Base-by-base conservation (phyloP, 352 stramenopile genomes). In the Pythium periplocum region DNA sequence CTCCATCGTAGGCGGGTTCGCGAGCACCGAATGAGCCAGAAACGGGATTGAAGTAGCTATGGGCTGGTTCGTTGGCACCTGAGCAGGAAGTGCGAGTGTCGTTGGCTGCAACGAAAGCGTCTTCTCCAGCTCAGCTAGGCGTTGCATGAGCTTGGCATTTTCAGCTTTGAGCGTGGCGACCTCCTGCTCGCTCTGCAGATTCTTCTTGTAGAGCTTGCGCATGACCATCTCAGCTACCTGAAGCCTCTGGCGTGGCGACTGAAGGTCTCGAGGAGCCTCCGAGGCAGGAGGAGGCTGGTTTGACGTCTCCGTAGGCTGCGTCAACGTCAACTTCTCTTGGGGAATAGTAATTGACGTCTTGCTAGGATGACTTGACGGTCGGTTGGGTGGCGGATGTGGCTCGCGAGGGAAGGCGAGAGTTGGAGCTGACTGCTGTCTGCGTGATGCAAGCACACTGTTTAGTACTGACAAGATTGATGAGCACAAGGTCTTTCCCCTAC, bases 211-310 rank as follows among this genome's bases (percentile, higher is more conserved):
- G 2, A 83, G 65, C 48, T 83, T 83, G 35, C 68, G 68, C 64
- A 83, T 83, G 45, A 83, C 73, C 64, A 76, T 77, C 53, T 83
- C 73, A 2, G 73, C 73, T 12, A 83, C 57, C 26, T 80, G 66
- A 2, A 83, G 63, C 34, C 68, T 68, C 48, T 80, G 72, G 0
- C 59, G 60, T 1, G 73, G 73, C 4, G 73, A 83, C 30, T 73
- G 66, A 26, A 74, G 48, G 9, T 77, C 45, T 6, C 52, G 57
- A 34, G 41, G 0, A 10, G 41, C 33, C 8, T 44, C 35, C 34
- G 5, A 8, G n/a, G 45, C 7, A 39, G 4, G 2, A 34, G 38
- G 10, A 9, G 49, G 17, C 17, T 26, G 17, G 17, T 26, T 26
- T 26, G 17, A 26, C 17, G 17, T 26, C 17, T 26, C 17, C 17